Conservation (phyloP, 2,329 filamentous ascomycete species). For the Venturia carpophila region DNA sequence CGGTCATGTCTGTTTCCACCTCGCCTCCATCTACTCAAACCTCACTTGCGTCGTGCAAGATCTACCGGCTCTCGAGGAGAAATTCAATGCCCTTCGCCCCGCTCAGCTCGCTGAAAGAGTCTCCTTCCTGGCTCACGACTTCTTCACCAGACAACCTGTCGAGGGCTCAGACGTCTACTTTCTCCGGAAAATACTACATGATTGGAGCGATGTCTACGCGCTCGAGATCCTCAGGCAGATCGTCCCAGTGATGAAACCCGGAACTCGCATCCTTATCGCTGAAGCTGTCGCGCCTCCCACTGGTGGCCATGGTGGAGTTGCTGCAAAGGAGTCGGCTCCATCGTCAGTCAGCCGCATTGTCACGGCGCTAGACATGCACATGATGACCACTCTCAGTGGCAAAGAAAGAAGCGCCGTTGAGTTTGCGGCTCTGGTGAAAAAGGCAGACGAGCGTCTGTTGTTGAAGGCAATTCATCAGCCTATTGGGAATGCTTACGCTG, state of each 20-base stretch:
- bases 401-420: conserved; percentile 19
- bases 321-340: conserved; percentile 19
- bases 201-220: conserved; percentile 28
- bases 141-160: conserved; percentile 28
- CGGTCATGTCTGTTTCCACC: conserved; percentile 19
- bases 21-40: conserved; percentile 19
- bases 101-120: conserved; percentile 15
- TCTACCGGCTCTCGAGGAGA: neutral
- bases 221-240: conserved; percentile 26
- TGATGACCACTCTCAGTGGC: conserved; percentile 15
- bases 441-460: conserved; percentile 15
- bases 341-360: neutral
- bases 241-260: conserved; percentile 25
- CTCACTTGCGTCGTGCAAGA: conserved; percentile 21
- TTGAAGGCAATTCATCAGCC: conserved; percentile 13
- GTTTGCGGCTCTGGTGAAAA: conserved; percentile 18
- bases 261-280: conserved; percentile 28
- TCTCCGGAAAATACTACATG: conserved; percentile 29
- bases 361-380: conserved; percentile 19
- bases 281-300: conserved; percentile 28
- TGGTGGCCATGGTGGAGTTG: conserved; percentile 22
- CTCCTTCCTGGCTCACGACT: conserved; percentile 27
- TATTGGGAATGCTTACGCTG: conserved; percentile 11
- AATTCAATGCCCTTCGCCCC: neutral
- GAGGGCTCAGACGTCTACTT: conserved; percentile 29